Conservation (phyloP, 306 rosid species). For the Corylus americana region DNA sequence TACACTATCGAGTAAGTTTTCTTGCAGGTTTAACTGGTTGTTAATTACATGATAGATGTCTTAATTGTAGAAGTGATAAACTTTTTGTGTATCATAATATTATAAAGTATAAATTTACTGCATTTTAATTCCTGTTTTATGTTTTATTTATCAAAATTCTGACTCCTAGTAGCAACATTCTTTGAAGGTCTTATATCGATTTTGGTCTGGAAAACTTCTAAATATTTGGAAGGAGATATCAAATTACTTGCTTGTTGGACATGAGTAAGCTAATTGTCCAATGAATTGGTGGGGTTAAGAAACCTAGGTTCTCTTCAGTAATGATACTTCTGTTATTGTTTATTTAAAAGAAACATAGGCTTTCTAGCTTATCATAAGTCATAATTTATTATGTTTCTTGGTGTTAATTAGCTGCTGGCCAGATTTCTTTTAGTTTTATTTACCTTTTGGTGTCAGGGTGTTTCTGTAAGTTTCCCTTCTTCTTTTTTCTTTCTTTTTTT, state of each 20-base stretch:
- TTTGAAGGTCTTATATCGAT: background rate
- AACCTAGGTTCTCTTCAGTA: background rate
- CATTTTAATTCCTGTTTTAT: background rate
- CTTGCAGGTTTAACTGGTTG: conserved; percentile 19
- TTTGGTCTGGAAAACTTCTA: background rate
- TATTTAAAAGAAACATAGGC: background rate
- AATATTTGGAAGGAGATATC: background rate
- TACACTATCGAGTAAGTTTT: conserved; percentile 80
- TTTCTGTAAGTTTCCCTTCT: no score
- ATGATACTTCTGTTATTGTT: background rate
- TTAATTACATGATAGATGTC: conserved; percentile 6
- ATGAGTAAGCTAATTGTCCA: background rate
- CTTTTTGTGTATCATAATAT: background rate
- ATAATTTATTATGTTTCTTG: no score
- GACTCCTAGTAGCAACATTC: background rate
- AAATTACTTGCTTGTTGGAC: background rate
- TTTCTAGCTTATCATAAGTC: no score
- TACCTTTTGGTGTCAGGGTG: no score
- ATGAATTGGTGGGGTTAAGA: background rate
- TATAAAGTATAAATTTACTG: background rate
- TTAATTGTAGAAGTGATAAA: background rate
- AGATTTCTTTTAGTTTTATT: no score
- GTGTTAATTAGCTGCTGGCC: no score
- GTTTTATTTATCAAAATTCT: background rate
- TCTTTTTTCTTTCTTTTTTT: no score